phyloP scores from a whole-genome alignment of 805 yeast genomes.

The Saccharomycopsis fibuligera region DNA sequence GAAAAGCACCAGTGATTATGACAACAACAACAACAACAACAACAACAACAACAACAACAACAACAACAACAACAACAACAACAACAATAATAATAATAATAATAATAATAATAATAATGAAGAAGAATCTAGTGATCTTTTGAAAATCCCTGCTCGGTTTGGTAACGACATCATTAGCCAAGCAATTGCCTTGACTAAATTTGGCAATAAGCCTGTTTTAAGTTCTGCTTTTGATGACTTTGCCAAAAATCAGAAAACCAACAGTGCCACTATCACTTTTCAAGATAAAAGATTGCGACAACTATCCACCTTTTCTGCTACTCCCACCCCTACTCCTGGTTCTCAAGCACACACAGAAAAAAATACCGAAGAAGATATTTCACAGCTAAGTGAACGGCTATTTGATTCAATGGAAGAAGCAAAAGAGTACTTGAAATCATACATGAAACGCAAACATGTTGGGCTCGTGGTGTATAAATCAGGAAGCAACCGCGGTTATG shows the following conservation, averaged over 20 bases:
- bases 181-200: slow-evolving; percentile 9
- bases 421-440: slow-evolving; percentile 17
- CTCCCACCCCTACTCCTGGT: neutral
- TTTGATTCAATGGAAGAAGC: slow-evolving; percentile 20
- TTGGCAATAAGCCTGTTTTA: slow-evolving; percentile 7
- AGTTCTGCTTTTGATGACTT: neutral
- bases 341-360: too few relatives aligned
- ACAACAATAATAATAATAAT: neutral
- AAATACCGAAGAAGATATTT: too few relatives aligned
- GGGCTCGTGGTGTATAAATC: slow-evolving; percentile 21
- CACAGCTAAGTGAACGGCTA: slow-evolving; percentile 12
- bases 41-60: too few relatives aligned
- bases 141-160: slow-evolving; percentile 1
- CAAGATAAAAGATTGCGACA: too few relatives aligned
- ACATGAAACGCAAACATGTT: slow-evolving; percentile 13
- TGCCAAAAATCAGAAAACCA: too few relatives aligned
- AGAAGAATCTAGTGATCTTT: too few relatives aligned
- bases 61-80: too few relatives aligned
- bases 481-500: slow-evolving; percentile 21
- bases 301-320: neutral
- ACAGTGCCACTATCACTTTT: neutral
- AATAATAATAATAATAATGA: too few relatives aligned
- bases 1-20: neutral
- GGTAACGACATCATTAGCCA: slow-evolving; percentile 6
- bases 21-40: neutral